These are phyloP conservation scores for Aspergillus flavus DNA, from an alignment of 2,329 filamentous ascomycete genomes.

Conservation along the genomic window DNA sequence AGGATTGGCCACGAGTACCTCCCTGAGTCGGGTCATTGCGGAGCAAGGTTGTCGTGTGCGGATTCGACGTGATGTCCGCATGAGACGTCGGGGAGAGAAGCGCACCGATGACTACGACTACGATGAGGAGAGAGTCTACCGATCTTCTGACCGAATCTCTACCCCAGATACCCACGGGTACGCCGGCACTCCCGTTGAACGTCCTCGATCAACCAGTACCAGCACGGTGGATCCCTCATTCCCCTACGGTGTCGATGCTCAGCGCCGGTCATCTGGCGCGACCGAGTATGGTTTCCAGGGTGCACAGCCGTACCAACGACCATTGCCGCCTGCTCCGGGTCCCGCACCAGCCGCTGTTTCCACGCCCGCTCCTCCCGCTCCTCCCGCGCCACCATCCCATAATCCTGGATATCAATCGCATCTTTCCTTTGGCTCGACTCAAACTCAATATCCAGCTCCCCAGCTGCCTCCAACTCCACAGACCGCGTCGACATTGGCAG, in stretches of 20 bases:
- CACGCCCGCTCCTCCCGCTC: constrained; percentile 35
- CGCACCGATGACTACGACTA: constrained; percentile 68
- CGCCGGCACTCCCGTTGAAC: constrained; percentile 49
- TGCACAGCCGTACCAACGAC: constrained; percentile 38
- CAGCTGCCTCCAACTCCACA: constrained; percentile 49
- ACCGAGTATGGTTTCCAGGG: constrained; percentile 45
- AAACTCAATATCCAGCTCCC: constrained; percentile 46
- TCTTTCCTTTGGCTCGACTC: constrained; percentile 45
- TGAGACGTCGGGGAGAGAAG: constrained; percentile 81
- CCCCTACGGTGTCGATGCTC: constrained; percentile 44
- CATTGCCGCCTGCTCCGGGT: constrained; percentile 41
- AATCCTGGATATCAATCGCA: constrained; percentile 41
- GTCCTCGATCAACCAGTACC: constrained; percentile 64
- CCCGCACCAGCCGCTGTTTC: constrained; percentile 40
- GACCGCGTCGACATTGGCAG: constrained; percentile 35
- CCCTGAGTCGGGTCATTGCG: constrained; percentile 84
- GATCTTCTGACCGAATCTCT: constrained; percentile 49
- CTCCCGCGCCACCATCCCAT: constrained; percentile 18
- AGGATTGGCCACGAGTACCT: constrained; percentile 85
- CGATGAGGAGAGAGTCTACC: constrained; percentile 56
- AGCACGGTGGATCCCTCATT: constrained; percentile 54
- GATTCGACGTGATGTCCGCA: constrained; percentile 89
- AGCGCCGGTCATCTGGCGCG: constrained; percentile 51
- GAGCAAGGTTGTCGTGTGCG: constrained; percentile 97
- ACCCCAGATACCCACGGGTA: constrained; percentile 52